Conservation (phyloP, 345 rosid species). For the Syzygium grande region DNA sequence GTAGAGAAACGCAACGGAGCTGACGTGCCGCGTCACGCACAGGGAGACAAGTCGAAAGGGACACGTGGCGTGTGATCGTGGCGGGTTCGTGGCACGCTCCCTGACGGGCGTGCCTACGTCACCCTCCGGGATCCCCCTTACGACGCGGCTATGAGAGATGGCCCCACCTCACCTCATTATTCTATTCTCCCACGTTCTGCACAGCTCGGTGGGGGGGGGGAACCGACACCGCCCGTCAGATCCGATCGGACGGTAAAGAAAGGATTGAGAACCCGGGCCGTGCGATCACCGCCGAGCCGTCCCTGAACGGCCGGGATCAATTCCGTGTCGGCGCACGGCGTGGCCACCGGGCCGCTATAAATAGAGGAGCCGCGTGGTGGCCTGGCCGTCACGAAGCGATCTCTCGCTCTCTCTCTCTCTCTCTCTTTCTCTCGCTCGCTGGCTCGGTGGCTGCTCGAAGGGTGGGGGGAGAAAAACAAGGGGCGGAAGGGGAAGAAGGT, state of each 20-base stretch:
- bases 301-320: constrained; percentile 29
- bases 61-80: constrained; percentile 13
- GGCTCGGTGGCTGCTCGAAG: not conserved
- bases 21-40: constrained; percentile 20
- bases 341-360: constrained; percentile 28
- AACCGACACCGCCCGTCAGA: constrained; percentile 15
- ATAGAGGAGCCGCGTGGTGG: constrained; percentile 5
- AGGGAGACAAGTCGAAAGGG: constrained; percentile 14
- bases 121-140: not conserved
- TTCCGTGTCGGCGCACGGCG: constrained; percentile 13
- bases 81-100: not conserved
- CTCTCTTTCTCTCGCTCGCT: not conserved
- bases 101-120: not conserved
- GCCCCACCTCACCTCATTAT: no score
- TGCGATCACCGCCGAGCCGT: not conserved
- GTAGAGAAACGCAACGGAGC: not conserved
- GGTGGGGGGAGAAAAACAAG: no score
- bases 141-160: not conserved
- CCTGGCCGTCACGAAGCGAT: not conserved
- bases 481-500: not conserved
- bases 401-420: not conserved
- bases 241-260: constrained; percentile 15
- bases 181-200: not conserved
- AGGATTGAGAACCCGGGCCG: not conserved
- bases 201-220: not conserved